A percentile compares a stretch with the other conserved stretches of the same genome.
Conservation (phyloP, 2,329 filamentous ascomycete species). For the Fusarium concolor region DNA sequence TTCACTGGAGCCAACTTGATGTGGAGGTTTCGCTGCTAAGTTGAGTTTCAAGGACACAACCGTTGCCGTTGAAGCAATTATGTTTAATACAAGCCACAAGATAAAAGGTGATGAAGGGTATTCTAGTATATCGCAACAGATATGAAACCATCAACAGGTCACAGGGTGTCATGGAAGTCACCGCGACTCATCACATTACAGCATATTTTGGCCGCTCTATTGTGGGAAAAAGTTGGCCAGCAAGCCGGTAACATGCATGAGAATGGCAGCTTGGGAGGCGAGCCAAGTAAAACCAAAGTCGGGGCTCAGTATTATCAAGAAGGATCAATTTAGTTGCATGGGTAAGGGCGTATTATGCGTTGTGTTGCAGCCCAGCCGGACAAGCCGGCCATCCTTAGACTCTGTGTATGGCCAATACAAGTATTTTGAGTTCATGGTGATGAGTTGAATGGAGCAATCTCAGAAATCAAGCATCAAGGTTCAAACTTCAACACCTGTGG, state of each 20-base stretch:
- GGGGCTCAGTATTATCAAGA: no score
- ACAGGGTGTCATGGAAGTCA: background rate
- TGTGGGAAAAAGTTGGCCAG: conserved; percentile 1
- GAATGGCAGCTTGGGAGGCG: background rate
- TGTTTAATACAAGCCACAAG: background rate
- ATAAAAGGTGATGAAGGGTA: background rate
- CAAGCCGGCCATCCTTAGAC: conserved; percentile 19
- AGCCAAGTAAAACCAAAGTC: conserved; percentile 2
- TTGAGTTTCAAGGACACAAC: background rate
- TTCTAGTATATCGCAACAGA: background rate
- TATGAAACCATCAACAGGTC: background rate
- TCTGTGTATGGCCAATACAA: conserved; percentile 3
- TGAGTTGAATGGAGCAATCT: conserved; percentile 7
- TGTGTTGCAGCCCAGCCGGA: conserved; percentile 20
- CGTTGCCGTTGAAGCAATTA: background rate
- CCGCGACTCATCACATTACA: conserved; percentile 1
- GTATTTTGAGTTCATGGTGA: conserved; percentile 33
- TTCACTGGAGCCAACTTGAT: background rate
- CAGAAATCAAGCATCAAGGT: conserved; percentile 3
- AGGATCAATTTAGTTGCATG: conserved; percentile 10
- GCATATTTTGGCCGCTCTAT: conserved; percentile 1
- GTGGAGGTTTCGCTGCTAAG: background rate
- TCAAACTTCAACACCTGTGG: background rate
- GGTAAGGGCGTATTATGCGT: conserved; percentile 6
- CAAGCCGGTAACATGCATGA: background rate